Evolutionary conservation across 2,329 filamentous ascomycete genomes (phyloP).

Genomic region (Neonectria ditissima): DNA sequence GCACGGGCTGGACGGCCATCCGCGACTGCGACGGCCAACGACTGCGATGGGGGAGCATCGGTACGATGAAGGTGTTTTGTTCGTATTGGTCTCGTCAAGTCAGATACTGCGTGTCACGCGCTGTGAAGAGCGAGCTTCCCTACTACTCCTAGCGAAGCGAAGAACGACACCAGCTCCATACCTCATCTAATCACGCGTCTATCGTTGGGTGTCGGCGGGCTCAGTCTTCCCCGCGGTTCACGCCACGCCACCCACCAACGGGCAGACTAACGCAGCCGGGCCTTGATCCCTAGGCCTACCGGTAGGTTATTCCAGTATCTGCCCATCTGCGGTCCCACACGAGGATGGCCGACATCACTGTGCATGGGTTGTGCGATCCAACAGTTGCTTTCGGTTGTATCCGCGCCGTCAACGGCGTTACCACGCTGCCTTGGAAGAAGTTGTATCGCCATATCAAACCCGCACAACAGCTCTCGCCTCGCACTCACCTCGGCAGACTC

Average conservation of each 20-base stretch:
- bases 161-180: constrained; percentile 17
- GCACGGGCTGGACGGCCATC: not conserved
- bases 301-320: not conserved
- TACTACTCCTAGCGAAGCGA: constrained; percentile 15
- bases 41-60: not conserved
- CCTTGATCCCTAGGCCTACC: not conserved
- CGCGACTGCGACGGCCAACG: not conserved
- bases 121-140: constrained; percentile 13
- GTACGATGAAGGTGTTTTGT: not conserved
- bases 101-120: constrained; percentile 16
- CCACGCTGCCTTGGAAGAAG: constrained; percentile 28
- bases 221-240: constrained; percentile 26
- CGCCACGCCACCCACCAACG: constrained; percentile 18
- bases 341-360: not conserved
- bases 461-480: not conserved
- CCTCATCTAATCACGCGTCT: constrained; percentile 28
- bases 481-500: not conserved
- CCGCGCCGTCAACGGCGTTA: constrained; percentile 30
- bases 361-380: not conserved
- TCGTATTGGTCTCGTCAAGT: not conserved
- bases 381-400: constrained; percentile 14
- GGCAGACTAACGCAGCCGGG: constrained; percentile 29
- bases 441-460: constrained; percentile 32
- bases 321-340: not conserved
- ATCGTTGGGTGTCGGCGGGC: constrained; percentile 5